Conservation (phyloP, 2,329 filamentous ascomycete species). For the Emmonsiellopsis sp. region DNA sequence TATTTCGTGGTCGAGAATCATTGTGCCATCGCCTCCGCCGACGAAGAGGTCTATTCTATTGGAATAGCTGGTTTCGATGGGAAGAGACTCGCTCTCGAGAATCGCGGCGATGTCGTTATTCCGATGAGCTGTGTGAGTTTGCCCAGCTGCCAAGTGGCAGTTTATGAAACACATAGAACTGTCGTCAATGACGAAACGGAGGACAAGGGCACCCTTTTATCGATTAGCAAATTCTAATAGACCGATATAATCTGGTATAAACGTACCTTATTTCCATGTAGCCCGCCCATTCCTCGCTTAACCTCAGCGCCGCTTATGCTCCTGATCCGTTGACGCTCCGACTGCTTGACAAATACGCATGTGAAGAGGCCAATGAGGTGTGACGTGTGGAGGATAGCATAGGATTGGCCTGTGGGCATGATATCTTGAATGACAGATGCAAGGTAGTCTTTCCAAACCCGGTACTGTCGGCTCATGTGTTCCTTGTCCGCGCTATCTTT, state of each 20-base stretch:
- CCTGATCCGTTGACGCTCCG: conserved; percentile 64
- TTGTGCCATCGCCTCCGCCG: conserved; percentile 85
- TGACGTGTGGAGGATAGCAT: conserved; percentile 78
- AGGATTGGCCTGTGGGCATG: conserved; percentile 67
- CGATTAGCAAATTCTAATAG: background rate
- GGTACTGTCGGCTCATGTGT: conserved; percentile 93
- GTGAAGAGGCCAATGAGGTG: conserved; percentile 92
- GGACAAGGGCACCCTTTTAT: conserved; percentile 64
- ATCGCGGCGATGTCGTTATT: conserved; percentile 91
- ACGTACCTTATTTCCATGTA: conserved; percentile 80
- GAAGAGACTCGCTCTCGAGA: conserved; percentile 69
- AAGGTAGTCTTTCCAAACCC: conserved; percentile 90
- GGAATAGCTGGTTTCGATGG: conserved; percentile 57
- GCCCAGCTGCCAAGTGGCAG: conserved; percentile 90
- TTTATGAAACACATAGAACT: conserved; percentile 94
- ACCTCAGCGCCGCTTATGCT: conserved; percentile 74
- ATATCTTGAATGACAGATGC: conserved; percentile 73
- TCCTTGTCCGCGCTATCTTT: conserved; percentile 72
- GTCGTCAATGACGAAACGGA: conserved; percentile 91
- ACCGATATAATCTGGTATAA: background rate
- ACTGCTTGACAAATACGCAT: conserved; percentile 84
- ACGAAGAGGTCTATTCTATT: conserved; percentile 69
- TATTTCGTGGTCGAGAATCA: conserved; percentile 97
- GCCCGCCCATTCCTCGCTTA: conserved; percentile 90
- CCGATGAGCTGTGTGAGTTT: conserved; percentile 78